A percentile compares a stretch with the other conserved stretches of the same genome.
These are phyloP conservation scores for Nymphaea colorata DNA, from an alignment of 164 flowering plant genomes.

Conservation along the genomic window DNA sequence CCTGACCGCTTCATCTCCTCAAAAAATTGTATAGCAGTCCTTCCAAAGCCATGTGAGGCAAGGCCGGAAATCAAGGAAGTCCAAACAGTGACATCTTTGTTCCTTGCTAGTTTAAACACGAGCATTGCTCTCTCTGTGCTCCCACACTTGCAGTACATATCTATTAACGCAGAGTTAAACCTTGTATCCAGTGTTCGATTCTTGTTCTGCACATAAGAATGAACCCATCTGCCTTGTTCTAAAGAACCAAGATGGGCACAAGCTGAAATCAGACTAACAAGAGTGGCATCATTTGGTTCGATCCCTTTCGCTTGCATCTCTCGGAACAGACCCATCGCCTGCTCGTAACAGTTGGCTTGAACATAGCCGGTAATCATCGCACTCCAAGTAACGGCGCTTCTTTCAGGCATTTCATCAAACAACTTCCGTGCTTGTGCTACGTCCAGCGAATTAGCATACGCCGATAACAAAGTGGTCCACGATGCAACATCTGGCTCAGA, in stretches of 20 bases:
- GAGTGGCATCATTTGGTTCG: slow-evolving; percentile 20
- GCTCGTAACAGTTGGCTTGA: slow-evolving; percentile 11
- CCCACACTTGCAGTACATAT: slow-evolving; percentile 32
- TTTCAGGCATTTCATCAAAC: slow-evolving; percentile 27
- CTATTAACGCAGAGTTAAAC: slow-evolving; percentile 23
- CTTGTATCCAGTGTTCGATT: slow-evolving; percentile 13
- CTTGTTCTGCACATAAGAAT: slow-evolving; percentile 9
- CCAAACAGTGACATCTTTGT: slow-evolving; percentile 23
- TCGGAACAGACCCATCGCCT: slow-evolving; percentile 21
- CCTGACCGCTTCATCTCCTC: slow-evolving; percentile 19
- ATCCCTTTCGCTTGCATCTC: slow-evolving; percentile 10
- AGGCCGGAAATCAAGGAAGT: slow-evolving; percentile 25
- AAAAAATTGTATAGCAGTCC: slow-evolving; percentile 15
- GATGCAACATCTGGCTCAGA: slow-evolving; percentile 11
- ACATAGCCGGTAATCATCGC: slow-evolving; percentile 28
- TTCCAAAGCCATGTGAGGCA: slow-evolving; percentile 25
- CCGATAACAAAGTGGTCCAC: slow-evolving; percentile 24
- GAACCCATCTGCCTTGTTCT: slow-evolving; percentile 23
- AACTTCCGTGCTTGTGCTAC: slow-evolving; percentile 13
- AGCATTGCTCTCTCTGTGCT: slow-evolving; percentile 11
- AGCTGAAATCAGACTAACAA: slow-evolving; percentile 16
- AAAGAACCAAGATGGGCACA: slow-evolving; percentile 20
- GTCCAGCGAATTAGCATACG: slow-evolving; percentile 7
- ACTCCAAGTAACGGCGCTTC: slow-evolving; percentile 26
- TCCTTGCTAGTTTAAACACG: slow-evolving; percentile 13